Conservation (phyloP, 1,284 basidiomycete genomes). For the Xerocomus minutiporus region DNA sequence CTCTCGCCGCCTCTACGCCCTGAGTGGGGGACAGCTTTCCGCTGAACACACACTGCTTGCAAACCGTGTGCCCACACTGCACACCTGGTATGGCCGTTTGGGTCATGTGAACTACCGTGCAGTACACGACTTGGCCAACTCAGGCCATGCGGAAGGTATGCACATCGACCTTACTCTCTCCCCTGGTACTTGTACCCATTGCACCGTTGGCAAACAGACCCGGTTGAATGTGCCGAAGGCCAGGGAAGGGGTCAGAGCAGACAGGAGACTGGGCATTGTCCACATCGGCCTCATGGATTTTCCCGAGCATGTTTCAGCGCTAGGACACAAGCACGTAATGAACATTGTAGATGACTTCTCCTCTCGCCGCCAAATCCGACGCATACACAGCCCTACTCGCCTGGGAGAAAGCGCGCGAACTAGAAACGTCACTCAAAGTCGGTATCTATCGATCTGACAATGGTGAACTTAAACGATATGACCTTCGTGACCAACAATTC, state of each 20-base stretch:
- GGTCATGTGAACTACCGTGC: not conserved
- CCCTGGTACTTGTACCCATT: not conserved
- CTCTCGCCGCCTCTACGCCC: no score
- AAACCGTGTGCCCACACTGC: not conserved
- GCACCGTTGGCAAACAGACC: not conserved
- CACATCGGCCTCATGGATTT: not conserved
- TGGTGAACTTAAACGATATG: not conserved
- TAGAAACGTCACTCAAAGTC: no score
- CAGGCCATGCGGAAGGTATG: no score
- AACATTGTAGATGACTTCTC: no score
- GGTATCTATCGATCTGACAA: not conserved
- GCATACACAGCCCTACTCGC: no score
- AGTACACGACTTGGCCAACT: no score
- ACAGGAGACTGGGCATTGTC: not conserved
- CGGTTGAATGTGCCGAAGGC: not conserved
- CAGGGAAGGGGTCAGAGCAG: not conserved
- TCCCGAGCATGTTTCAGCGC: not conserved
- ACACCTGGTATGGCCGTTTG: not conserved
- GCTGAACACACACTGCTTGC: not conserved
- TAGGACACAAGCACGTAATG: no score
- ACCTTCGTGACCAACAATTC: no score
- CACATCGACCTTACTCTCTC: no score
- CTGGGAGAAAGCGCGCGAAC: no score
- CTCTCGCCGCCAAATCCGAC: no score
- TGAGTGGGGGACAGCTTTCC: no score